These are phyloP conservation scores for Phytophthora sp. DNA, from an alignment of 352 stramenopile species.

Conservation along the genomic window DNA sequence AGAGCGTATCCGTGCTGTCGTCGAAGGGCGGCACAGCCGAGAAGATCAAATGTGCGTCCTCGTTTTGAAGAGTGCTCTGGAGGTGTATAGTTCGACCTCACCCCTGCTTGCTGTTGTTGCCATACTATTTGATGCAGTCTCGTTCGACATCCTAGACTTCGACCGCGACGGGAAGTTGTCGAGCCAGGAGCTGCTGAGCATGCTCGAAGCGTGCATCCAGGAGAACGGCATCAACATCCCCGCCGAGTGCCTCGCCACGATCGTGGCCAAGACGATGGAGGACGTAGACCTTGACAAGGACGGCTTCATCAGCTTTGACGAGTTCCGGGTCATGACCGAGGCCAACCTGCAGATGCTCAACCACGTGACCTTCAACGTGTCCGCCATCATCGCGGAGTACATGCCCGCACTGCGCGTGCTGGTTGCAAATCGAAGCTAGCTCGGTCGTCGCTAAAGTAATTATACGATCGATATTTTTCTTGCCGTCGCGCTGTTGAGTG, in stretches of 20 bases:
- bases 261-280: conserved; percentile 74
- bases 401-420: conserved; percentile 72
- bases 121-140: conserved; percentile 67
- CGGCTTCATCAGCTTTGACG: conserved; percentile 79
- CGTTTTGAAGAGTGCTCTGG: no score
- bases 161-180: conserved; percentile 80
- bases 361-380: conserved; percentile 85
- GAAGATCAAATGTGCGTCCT: conserved; percentile 71
- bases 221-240: conserved; percentile 84
- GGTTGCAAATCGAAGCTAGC: conserved; percentile 24
- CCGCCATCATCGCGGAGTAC: conserved; percentile 73
- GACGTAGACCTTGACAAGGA: conserved; percentile 72
- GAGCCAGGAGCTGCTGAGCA: conserved; percentile 69
- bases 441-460: background rate
- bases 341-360: conserved; percentile 80
- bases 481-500: background rate
- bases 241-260: conserved; percentile 59
- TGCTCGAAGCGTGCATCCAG: conserved; percentile 75
- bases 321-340: conserved; percentile 65
- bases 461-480: background rate
- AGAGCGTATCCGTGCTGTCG: conserved; percentile 75
- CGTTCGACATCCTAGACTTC: conserved; percentile 77
- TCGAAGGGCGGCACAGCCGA: conserved; percentile 69
- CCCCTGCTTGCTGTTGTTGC: no score
- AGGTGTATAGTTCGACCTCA: background rate